Evolutionary conservation across 1,284 basidiomycete species (phyloP).

Genomic region (Tetrapyrgos nigripes): DNA sequence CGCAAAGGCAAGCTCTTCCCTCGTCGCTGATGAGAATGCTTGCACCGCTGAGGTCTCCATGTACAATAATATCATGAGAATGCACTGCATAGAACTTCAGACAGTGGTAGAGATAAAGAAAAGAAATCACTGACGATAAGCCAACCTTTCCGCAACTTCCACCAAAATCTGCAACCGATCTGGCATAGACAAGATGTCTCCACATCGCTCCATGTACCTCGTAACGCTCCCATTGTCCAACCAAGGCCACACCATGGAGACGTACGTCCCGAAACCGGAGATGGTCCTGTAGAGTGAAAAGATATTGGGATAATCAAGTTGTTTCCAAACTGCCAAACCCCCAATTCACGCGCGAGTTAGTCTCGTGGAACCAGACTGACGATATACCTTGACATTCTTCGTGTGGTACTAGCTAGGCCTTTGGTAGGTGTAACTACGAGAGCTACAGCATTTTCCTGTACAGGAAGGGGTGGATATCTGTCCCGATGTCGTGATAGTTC

Average conservation of each 20-base stretch:
- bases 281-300: constrained; percentile 46
- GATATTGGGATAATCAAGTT: constrained; percentile 46
- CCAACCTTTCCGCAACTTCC: constrained; percentile 43
- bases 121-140: constrained; percentile 35
- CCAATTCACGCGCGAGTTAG: constrained; percentile 45
- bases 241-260: constrained; percentile 56
- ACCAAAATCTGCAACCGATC: constrained; percentile 42
- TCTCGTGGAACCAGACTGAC: too few species aligned
- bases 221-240: constrained; percentile 51
- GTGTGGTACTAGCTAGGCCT: constrained; percentile 7
- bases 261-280: constrained; percentile 45
- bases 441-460: not conserved
- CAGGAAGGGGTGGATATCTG: constrained; percentile 2
- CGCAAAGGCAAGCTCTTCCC: constrained; percentile 39
- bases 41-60: constrained; percentile 48
- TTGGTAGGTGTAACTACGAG: constrained; percentile 15
- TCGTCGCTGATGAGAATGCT: constrained; percentile 48
- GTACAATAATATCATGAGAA: constrained; percentile 41
- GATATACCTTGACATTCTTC: too few species aligned
- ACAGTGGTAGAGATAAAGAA: not conserved
- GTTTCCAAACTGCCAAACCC: constrained; percentile 49
- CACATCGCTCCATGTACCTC: constrained; percentile 47
- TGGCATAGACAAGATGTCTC: constrained; percentile 41
- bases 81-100: constrained; percentile 35
- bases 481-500: constrained; percentile 3